phyloP scores from a whole-genome alignment of 164 flowering plant genomes.

The Aristolochia californica region DNA sequence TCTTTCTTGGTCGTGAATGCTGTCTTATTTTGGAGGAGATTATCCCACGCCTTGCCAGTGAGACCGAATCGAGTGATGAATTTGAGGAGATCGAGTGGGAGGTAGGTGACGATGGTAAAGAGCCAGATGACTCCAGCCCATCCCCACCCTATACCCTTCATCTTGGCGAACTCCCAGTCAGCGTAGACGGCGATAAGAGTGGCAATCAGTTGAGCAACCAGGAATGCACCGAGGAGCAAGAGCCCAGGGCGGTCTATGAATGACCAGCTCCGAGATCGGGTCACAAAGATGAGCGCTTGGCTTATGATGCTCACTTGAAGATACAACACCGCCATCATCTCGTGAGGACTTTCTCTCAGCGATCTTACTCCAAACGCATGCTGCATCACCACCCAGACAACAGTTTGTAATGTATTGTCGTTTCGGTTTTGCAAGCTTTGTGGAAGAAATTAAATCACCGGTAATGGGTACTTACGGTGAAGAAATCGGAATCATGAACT shows the following conservation, averaged over 20 bases:
- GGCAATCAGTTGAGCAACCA: constrained; percentile 19
- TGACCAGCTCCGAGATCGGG: constrained; percentile 24
- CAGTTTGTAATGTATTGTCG: neutral
- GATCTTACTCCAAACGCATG: constrained; percentile 18
- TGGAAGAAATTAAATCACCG: neutral
- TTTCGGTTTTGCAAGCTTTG: neutral
- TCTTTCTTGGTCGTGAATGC: constrained; percentile 36
- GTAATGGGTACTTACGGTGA: constrained; percentile 16
- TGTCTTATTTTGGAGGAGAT: constrained; percentile 24
- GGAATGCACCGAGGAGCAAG: constrained; percentile 15
- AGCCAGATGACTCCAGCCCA: constrained; percentile 42
- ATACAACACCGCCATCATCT: constrained; percentile 20
- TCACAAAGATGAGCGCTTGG: constrained; percentile 24
- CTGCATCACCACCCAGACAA: constrained; percentile 8
- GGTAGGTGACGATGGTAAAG: constrained; percentile 23
- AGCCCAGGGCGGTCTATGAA: constrained; percentile 24
- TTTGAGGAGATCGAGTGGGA: constrained; percentile 32
- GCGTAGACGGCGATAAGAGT: constrained; percentile 21
- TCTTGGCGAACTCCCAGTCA: constrained; percentile 25
- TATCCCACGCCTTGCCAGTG: constrained; percentile 39
- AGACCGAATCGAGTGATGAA: constrained; percentile 25
- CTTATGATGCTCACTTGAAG: constrained; percentile 26
- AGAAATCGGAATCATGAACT: constrained; percentile 20
- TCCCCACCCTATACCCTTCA: constrained; percentile 36
- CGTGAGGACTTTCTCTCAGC: constrained; percentile 9